phyloP scores from a whole-genome alignment of 805 yeast genomes.

The Yarrowia hollandica region DNA sequence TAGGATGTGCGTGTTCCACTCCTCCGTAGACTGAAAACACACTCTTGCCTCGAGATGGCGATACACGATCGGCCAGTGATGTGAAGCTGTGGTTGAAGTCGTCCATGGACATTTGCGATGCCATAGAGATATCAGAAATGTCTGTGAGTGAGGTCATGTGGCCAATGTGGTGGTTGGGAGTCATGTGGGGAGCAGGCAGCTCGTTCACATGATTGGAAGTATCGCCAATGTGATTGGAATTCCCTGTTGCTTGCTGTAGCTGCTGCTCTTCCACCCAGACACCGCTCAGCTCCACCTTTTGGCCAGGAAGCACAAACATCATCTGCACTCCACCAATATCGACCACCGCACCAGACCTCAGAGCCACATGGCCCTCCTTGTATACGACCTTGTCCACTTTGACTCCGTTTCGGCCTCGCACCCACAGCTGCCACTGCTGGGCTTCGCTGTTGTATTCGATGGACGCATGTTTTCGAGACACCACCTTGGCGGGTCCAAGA shows the following conservation, averaged over 20 bases:
- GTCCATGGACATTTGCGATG: conserved; percentile 25
- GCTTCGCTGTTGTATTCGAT: conserved; percentile 73
- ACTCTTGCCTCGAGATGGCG: background rate
- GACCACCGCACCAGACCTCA: conserved; percentile 83
- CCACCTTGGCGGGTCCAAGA: conserved; percentile 97
- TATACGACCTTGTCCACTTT: conserved; percentile 71
- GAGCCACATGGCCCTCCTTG: conserved; percentile 46
- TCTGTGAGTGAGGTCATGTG: conserved; percentile 14
- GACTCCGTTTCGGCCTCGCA: conserved; percentile 90
- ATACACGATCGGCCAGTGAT: conserved; percentile 14
- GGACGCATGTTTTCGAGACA: conserved; percentile 83
- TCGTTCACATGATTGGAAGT: background rate
- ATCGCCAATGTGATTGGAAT: too few species aligned
- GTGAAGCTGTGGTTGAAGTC: conserved; percentile 14
- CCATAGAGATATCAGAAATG: conserved; percentile 12
- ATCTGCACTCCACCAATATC: conserved; percentile 98
- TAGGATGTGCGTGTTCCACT: background rate
- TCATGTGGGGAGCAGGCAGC: conserved; percentile 1
- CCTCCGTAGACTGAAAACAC: background rate
- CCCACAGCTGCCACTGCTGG: conserved; percentile 82
- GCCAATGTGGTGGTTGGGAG: conserved; percentile 3
- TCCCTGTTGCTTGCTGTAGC: background rate
- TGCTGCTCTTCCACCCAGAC: conserved; percentile 20
- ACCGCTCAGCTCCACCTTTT: conserved; percentile 40
- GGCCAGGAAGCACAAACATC: conserved; percentile 97